These are phyloP conservation scores for Petasospora fabianii DNA, from an alignment of 1,139 yeast species.

Conservation along the genomic window DNA sequence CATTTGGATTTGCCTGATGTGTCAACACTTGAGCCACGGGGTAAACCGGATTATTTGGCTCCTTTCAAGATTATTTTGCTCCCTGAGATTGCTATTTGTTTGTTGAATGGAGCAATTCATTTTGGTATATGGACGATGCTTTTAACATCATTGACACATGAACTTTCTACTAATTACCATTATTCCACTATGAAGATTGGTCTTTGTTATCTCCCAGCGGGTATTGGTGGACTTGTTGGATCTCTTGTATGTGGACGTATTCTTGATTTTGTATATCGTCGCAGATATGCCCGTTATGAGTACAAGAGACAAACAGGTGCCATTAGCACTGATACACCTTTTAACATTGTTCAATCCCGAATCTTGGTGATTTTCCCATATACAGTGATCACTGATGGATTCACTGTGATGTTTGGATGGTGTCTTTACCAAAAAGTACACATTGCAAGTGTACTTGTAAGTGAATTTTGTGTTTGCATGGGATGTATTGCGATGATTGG, in stretches of 20 bases:
- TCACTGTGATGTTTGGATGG: conserved; percentile 64
- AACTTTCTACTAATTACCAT: conserved; percentile 45
- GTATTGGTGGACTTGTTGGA: conserved; percentile 54
- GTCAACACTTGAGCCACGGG: conserved; percentile 30
- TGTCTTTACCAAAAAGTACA: conserved; percentile 46
- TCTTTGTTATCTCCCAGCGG: conserved; percentile 57
- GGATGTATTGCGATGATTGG: conserved; percentile 50
- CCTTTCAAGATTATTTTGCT: conserved; percentile 41
- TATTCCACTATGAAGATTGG: conserved; percentile 56
- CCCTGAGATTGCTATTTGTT: conserved; percentile 33
- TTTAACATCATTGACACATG: conserved; percentile 59
- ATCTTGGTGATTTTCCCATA: conserved; percentile 38
- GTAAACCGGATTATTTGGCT: conserved; percentile 38
- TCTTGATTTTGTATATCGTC: conserved; percentile 43
- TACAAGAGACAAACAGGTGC: conserved; percentile 22
- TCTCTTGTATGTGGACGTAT: conserved; percentile 45
- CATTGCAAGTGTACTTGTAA: conserved; percentile 53
- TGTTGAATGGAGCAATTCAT: conserved; percentile 56
- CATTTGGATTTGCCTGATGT: conserved; percentile 31
- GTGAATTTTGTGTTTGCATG: conserved; percentile 50
- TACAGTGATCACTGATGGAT: conserved; percentile 35
- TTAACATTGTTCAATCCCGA: conserved; percentile 47
- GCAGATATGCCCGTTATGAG: conserved; percentile 26
- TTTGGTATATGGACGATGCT: conserved; percentile 70
- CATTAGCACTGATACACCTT: conserved; percentile 28